These are phyloP conservation scores for Cercospora canescens DNA, from an alignment of 2,329 filamentous ascomycete species.

Conservation along the genomic window DNA sequence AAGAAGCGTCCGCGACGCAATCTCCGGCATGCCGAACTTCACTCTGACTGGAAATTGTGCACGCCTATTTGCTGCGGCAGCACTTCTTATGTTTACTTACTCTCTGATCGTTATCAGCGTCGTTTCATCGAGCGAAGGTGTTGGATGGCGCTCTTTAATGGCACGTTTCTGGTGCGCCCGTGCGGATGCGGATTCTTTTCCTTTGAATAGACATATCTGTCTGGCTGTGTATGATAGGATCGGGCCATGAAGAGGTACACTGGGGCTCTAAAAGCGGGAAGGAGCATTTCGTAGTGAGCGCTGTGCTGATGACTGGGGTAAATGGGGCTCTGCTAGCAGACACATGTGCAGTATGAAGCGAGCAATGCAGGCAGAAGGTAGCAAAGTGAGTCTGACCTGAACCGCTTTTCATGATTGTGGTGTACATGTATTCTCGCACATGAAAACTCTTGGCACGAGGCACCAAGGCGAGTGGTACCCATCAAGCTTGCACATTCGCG, in stretches of 20 bases:
- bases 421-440: background rate
- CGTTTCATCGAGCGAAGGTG: constrained; percentile 3
- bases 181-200: constrained; percentile 10
- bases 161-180: background rate
- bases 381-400: background rate
- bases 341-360: background rate
- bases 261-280: background rate
- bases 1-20: background rate
- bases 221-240: constrained; percentile 8
- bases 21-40: background rate
- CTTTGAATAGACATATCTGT: constrained; percentile 14
- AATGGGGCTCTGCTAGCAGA: background rate
- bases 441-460: background rate
- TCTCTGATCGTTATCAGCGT: constrained; percentile 9
- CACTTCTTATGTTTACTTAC: background rate
- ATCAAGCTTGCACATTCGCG: background rate
- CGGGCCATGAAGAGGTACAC: background rate
- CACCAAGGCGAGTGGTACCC: background rate
- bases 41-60: background rate
- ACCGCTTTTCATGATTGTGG: background rate
- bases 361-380: too few species aligned
- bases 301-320: background rate
- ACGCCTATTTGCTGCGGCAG: background rate
- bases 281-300: background rate
- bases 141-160: constrained; percentile 1